Evolutionary conservation across 805 yeast genomes (phyloP).

Genomic region (Wickerhamiella shivajii): DNA sequence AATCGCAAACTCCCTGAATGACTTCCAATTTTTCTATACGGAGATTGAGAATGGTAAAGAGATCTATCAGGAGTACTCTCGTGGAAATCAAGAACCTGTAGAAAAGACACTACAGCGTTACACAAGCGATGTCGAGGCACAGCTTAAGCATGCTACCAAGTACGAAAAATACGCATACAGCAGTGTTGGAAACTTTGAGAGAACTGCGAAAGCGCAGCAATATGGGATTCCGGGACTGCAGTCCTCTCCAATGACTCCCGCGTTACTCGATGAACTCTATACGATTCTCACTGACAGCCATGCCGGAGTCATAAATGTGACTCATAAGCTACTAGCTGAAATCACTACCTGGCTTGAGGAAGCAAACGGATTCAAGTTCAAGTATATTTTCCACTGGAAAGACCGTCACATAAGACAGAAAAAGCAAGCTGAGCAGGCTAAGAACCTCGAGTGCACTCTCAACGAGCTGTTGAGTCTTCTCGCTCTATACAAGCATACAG

Average conservation of each 20-base stretch:
- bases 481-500: background rate
- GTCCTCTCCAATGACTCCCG: background rate
- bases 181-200: too few relatives aligned
- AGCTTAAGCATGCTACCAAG: too few relatives aligned
- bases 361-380: background rate
- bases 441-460: background rate
- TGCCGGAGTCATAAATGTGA: background rate
- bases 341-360: background rate
- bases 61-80: too few relatives aligned
- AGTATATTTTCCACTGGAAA: background rate
- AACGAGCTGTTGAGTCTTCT: background rate
- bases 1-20: constrained; percentile 3
- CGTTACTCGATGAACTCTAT: background rate
- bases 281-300: background rate
- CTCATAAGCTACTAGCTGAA: background rate
- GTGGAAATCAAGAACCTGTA: too few relatives aligned
- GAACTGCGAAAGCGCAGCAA: background rate
- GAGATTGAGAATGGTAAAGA: constrained; percentile 7
- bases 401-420: too few relatives aligned
- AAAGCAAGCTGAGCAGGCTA: background rate
- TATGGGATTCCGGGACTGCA: background rate
- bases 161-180: too few relatives aligned
- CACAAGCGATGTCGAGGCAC: too few relatives aligned
- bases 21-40: constrained; percentile 3
- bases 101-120: too few relatives aligned